Evolutionary conservation across 768 basidiomycete genomes (phyloP), one percentile per base, ranked within the genome.

Genomic region (Phaffia tasmanica): DNA sequence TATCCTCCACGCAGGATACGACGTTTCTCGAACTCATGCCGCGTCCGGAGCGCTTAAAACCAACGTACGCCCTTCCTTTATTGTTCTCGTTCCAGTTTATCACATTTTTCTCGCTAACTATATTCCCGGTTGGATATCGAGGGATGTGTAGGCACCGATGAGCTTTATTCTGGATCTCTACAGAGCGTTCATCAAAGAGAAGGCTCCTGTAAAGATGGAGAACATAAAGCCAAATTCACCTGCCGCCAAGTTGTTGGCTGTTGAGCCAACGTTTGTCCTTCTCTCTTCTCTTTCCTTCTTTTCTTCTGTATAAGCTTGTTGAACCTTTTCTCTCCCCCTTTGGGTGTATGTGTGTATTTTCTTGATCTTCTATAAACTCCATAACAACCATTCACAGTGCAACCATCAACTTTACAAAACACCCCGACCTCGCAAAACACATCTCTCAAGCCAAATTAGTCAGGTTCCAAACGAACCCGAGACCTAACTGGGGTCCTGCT

Each of bases 401-500:
- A 53, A 57, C 80, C 56, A 85, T 89, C n/a, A 82, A 88, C 73
- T 94, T 98, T 74, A 81, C 79, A 19, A 82, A 77, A 49, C 89
- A 97, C 74, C 84, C 87, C 0, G 79, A 82, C 4, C 82, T 84
- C 0, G 79, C 82, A 2, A 83, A 82, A 9, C 76, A 81, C 18
- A 81, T 84, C 7, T 82, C 82, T 23, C 83, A 83, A 64, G 79
- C 88, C 65, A 89, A 88, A 70, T 78, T 94, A 8, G 87, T 93
- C 1, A 81, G 90, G 49, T 95, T 93, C 76, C 91, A 67, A 59
- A 49, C 51, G 21, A 97, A 95, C 73, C 95, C 94, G 5, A 81
- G 84, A n/a, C 81, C 84, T 1, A 81, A 95, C 74, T 99, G 95
- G 95, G 94, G 94, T 0, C 95, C 94, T 0, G 87, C 83, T 23